These are phyloP conservation scores for Lojkania enalia DNA, from an alignment of 2,329 filamentous ascomycete genomes.

Conservation along the genomic window DNA sequence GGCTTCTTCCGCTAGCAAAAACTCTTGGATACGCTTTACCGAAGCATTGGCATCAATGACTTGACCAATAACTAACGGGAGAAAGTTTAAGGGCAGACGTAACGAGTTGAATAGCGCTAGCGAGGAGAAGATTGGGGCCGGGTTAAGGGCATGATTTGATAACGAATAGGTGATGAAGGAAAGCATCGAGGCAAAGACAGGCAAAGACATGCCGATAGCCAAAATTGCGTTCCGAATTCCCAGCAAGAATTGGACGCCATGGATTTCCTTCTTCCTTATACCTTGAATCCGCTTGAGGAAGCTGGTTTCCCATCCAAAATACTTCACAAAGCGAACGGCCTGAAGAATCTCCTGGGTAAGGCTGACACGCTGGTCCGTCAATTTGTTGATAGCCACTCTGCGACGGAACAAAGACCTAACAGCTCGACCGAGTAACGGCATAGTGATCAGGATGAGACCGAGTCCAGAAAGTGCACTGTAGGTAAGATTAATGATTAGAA, in stretches of 20 bases:
- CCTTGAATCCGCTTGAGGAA: constrained; percentile 77
- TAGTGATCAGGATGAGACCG: constrained; percentile 73
- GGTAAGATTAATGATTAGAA: constrained; percentile 83
- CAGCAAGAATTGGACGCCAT: constrained; percentile 79
- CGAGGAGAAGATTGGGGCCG: constrained; percentile 87
- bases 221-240: constrained; percentile 84
- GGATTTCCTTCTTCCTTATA: constrained; percentile 76
- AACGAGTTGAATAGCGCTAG: constrained; percentile 91
- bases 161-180: constrained; percentile 80
- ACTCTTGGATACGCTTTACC: constrained; percentile 82
- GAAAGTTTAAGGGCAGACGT: constrained; percentile 83
- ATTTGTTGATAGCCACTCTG: constrained; percentile 81
- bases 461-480: constrained; percentile 92
- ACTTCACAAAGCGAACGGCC: constrained; percentile 93
- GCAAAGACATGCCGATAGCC: constrained; percentile 80
- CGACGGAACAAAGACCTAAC: constrained; percentile 77
- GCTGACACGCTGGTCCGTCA: constrained; percentile 89
- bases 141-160: constrained; percentile 67
- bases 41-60: constrained; percentile 88
- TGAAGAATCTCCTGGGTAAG: constrained; percentile 91
- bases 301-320: constrained; percentile 90
- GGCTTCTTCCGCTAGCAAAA: constrained; percentile 82
- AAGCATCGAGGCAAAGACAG: constrained; percentile 93
- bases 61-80: constrained; percentile 86
- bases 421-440: constrained; percentile 76